phyloP scores from a whole-genome alignment of 2,329 filamentous ascomycete species.

The Diatrype stigma region DNA sequence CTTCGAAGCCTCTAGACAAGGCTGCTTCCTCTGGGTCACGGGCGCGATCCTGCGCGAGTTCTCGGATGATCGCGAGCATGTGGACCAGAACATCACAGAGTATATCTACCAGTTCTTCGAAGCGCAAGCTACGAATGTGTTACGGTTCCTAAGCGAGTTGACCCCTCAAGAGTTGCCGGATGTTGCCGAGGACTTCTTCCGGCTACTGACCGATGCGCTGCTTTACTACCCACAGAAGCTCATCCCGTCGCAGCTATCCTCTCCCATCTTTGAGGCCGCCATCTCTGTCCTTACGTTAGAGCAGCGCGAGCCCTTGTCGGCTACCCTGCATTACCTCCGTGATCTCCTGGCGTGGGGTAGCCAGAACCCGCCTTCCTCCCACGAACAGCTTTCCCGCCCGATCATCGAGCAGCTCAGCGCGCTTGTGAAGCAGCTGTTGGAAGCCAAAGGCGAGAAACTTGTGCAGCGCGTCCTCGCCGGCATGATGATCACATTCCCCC shows the following conservation, averaged over 20 bases:
- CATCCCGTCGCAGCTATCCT: constrained; percentile 72
- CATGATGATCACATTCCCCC: constrained; percentile 99
- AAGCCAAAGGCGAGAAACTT: constrained; percentile 68
- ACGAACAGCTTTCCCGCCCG: constrained; percentile 47
- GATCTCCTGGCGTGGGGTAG: constrained; percentile 88
- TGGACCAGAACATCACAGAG: constrained; percentile 75
- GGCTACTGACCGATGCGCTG: constrained; percentile 83
- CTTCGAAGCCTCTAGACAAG: constrained; percentile 81
- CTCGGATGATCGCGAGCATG: constrained; percentile 80
- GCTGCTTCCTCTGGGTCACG: constrained; percentile 98
- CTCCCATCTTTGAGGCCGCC: constrained; percentile 81
- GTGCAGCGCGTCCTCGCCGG: constrained; percentile 89
- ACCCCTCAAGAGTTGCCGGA: constrained; percentile 69
- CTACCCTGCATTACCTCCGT: constrained; percentile 87
- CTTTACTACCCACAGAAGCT: constrained; percentile 87
- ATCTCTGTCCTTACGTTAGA: constrained; percentile 83
- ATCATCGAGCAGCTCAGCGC: constrained; percentile 67
- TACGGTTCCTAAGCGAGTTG: constrained; percentile 83
- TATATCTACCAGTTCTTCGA: constrained; percentile 95
- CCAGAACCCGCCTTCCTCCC: constrained; percentile 63
- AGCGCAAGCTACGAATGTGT: constrained; percentile 83
- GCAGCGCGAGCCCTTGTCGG: constrained; percentile 85
- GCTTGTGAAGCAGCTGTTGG: constrained; percentile 68
- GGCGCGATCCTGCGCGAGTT: constrained; percentile 94
- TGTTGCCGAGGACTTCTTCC: constrained; percentile 95